These are phyloP conservation scores for Gomphus sp. DNA, from an alignment of 1,284 basidiomycete species.

Conservation along the genomic window DNA sequence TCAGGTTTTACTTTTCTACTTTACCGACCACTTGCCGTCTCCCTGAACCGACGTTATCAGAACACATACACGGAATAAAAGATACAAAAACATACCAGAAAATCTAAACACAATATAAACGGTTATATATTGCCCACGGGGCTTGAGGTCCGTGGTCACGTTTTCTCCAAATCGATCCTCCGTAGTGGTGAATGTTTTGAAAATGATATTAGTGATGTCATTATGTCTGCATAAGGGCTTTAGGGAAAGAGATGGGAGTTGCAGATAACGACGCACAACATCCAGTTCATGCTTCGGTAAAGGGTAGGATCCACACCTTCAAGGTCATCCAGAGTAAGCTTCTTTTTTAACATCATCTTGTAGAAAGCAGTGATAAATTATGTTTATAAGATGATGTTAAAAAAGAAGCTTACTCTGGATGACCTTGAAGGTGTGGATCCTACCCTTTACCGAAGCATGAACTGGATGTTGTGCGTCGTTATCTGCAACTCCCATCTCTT, in stretches of 20 bases:
- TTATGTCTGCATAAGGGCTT: slow-evolving; percentile 56
- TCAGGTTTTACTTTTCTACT: too few relatives aligned
- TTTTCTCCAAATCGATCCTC: slow-evolving; percentile 98
- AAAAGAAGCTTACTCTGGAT: slow-evolving; percentile 76
- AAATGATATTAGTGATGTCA: slow-evolving; percentile 89
- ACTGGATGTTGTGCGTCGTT: slow-evolving; percentile 88
- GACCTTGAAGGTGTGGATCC: slow-evolving; percentile 90
- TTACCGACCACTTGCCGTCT: too few relatives aligned
- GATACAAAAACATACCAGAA: too few relatives aligned
- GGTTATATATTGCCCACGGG: slow-evolving; percentile 73
- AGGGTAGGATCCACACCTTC: slow-evolving; percentile 89
- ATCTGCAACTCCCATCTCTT: slow-evolving; percentile 3
- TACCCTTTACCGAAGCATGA: slow-evolving; percentile 83
- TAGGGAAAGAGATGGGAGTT: background rate
- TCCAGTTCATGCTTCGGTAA: slow-evolving; percentile 91
- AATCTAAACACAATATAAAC: too few relatives aligned
- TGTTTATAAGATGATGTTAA: slow-evolving; percentile 98
- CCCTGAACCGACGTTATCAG: too few relatives aligned
- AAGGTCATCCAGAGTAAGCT: slow-evolving; percentile 76
- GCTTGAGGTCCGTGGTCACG: slow-evolving; percentile 88
- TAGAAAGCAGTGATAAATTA: slow-evolving; percentile 99
- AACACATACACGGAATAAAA: too few relatives aligned
- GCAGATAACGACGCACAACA: slow-evolving; percentile 59
- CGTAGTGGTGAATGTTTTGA: slow-evolving; percentile 90
- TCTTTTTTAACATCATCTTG: slow-evolving; percentile 96